These are phyloP conservation scores for Penicillium sclerotiorum DNA, from an alignment of 2,329 filamentous ascomycete species.

Conservation along the genomic window DNA sequence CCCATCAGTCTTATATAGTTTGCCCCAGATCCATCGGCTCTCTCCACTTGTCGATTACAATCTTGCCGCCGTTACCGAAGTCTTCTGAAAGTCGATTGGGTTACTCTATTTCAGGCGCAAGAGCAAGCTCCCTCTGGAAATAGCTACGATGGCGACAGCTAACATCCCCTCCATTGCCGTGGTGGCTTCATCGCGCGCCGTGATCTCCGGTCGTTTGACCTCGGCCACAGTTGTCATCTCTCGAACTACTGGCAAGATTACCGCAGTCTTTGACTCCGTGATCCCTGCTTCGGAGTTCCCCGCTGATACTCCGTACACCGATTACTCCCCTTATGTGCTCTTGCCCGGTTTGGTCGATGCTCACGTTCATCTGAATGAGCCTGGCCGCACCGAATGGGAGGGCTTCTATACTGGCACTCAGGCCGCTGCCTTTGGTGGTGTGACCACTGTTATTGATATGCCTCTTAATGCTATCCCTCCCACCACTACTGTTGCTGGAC, in stretches of 20 bases:
- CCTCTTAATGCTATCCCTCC: conserved; percentile 95
- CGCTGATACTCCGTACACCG: conserved; percentile 69
- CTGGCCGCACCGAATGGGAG: conserved; percentile 96
- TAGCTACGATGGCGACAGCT: conserved; percentile 24
- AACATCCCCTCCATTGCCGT: conserved; percentile 63
- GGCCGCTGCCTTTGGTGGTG: conserved; percentile 91
- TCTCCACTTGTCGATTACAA: conserved; percentile 7
- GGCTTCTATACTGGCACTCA: conserved; percentile 94
- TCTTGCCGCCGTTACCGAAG: conserved; percentile 8
- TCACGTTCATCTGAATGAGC: conserved; percentile 97
- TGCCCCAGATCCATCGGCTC: neutral
- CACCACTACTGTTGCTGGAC: conserved; percentile 81
- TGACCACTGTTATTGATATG: conserved; percentile 98
- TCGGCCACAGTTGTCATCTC: conserved; percentile 84
- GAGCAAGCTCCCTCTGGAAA: conserved; percentile 8
- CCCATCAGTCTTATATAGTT: conserved; percentile 9
- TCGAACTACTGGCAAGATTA: conserved; percentile 78
- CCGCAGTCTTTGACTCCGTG: conserved; percentile 71
- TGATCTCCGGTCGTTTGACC: conserved; percentile 75
- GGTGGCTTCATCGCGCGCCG: conserved; percentile 79
- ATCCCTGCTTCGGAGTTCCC: conserved; percentile 78
- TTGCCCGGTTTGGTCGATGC: conserved; percentile 93
- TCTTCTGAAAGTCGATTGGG: neutral
- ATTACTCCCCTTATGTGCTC: conserved; percentile 82
- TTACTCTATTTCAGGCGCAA: conserved; percentile 3